phyloP scores from a whole-genome alignment of 2,329 filamentous ascomycete genomes.

The Coniochaeta sp. region DNA sequence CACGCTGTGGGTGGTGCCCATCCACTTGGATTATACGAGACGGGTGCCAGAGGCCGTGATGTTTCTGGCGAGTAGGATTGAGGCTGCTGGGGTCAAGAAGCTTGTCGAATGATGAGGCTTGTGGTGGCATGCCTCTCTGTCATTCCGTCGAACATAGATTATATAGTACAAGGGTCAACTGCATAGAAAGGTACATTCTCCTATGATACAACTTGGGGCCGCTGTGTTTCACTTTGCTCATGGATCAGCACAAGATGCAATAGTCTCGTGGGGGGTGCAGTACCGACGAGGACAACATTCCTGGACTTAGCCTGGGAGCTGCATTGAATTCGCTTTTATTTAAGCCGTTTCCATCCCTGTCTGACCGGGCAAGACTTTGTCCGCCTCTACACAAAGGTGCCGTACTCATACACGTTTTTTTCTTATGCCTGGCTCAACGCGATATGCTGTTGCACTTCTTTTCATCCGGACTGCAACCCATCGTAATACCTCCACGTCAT shows the following conservation, averaged over 20 bases:
- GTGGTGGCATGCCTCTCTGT: neutral
- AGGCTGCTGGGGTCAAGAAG: neutral
- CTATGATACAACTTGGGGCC: neutral
- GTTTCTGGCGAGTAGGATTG: conserved; percentile 2
- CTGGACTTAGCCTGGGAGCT: neutral
- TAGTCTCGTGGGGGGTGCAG: neutral
- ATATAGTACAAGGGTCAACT: neutral
- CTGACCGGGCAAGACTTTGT: neutral
- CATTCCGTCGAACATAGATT: neutral
- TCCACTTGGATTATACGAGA: conserved; percentile 5
- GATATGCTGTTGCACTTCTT: neutral
- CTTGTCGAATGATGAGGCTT: neutral
- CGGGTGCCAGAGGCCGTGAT: conserved; percentile 6
- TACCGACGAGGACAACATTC: neutral
- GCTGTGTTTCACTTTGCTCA: neutral
- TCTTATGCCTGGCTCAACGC: neutral
- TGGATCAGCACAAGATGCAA: neutral
- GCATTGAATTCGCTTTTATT: neutral
- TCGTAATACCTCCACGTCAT: neutral
- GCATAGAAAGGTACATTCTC: neutral
- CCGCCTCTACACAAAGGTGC: neutral
- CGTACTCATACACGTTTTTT: neutral
- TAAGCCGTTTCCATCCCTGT: neutral
- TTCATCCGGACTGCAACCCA: neutral
- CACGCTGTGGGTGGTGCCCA: conserved; percentile 3